Base-by-base conservation (phyloP, 2,329 filamentous ascomycete species). In the Penicillium sp. region DNA sequence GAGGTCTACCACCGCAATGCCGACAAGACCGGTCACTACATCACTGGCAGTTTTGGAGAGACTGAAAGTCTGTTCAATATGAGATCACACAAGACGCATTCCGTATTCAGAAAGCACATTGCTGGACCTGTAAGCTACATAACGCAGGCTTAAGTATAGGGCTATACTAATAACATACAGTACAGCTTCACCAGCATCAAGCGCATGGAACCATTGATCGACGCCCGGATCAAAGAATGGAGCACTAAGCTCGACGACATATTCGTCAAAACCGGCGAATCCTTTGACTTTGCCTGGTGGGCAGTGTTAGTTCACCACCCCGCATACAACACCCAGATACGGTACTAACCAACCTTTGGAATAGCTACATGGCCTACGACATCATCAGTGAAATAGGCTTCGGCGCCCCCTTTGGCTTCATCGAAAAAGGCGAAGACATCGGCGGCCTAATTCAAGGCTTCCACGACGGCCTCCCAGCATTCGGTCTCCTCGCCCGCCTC, bases 21-120 rank as follows among this genome's bases (percentile, higher is more conserved):
- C 5, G 77, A 84, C 70, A 87, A 87, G 66, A 82, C 81, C 1
- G 77, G 83, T 49, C 80, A 85, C 68, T 87, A 86, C 66, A 83
- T 85, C 57, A 82, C 83, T 0, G 83, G 83, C 21, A 81, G 77
- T 25, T 85, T 86, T 61, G 83, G 83, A 16, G 78, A 82, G 54
- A 79, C 75, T 4, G 83, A 85, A 58, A 79, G 77, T 1, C 63
- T 86, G 6, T 85, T 87, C 69, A 85, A 85, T 56, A 85, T 85
- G 78, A 80, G 81, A 58, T 78, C 82, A 46, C 75, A 80, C 46
- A 75, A 75, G 53, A 71, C 73, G 4, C 85, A 87, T 65, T 76
- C 82, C 3, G 72, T 75, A 2, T 82, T 80, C 62, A 76, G 84
- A 19, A 85, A 85, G 69, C 76, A 83, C 23, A 78, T 81, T 25